Conservation (phyloP, 2,329 filamentous ascomycete species). For the Cercospora sp. region DNA sequence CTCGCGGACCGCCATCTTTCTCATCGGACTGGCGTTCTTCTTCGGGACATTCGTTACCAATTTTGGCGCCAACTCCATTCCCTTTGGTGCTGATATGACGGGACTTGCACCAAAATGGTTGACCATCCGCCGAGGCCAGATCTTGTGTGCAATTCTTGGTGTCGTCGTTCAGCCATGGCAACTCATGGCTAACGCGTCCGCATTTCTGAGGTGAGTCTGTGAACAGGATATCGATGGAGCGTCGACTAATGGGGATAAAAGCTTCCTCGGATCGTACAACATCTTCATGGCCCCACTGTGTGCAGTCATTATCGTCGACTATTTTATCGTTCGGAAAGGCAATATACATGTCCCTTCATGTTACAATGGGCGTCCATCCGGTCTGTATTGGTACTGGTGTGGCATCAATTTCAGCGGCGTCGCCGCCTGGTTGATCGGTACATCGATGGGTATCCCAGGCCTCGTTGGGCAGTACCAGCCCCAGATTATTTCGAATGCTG, state of each 20-base stretch:
- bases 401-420: slow-evolving; percentile 61
- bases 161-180: slow-evolving; percentile 65
- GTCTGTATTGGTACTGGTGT: slow-evolving; percentile 52
- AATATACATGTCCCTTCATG: slow-evolving; percentile 46
- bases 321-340: slow-evolving; percentile 42
- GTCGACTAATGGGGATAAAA: slow-evolving; percentile 36
- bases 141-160: slow-evolving; percentile 41
- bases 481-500: slow-evolving; percentile 26
- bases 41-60: slow-evolving; percentile 48
- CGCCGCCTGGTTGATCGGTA: slow-evolving; percentile 57
- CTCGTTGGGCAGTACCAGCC: slow-evolving; percentile 43
- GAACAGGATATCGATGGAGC: neutral
- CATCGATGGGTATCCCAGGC: slow-evolving; percentile 58
- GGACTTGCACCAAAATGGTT: slow-evolving; percentile 53
- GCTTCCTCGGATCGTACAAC: slow-evolving; percentile 46
- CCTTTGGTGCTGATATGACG: slow-evolving; percentile 49
- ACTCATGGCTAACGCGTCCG: slow-evolving; percentile 58
- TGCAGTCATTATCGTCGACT: slow-evolving; percentile 45
- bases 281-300: slow-evolving; percentile 46
- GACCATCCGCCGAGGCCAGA: slow-evolving; percentile 44
- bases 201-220: slow-evolving; percentile 51
- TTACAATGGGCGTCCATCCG: slow-evolving; percentile 46
- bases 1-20: slow-evolving; percentile 44
- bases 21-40: slow-evolving; percentile 40
- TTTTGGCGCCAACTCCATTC: slow-evolving; percentile 45